Conservation (phyloP, 73 alveolate species). For the Paramecium bursaria region DNA sequence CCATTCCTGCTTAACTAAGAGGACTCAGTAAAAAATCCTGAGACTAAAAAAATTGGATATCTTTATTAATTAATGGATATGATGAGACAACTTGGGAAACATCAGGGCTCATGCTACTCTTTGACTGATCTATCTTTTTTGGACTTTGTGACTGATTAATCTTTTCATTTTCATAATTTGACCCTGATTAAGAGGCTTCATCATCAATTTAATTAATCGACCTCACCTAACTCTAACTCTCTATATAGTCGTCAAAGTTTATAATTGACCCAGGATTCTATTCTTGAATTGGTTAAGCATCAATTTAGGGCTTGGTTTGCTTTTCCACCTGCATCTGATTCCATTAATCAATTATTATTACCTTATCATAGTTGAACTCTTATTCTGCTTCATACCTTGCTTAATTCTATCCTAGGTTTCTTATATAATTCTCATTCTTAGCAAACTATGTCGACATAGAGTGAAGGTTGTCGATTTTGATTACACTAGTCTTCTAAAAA, state of each 20-base stretch:
- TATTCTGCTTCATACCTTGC: constrained; percentile 9
- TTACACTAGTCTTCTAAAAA: too few relatives aligned
- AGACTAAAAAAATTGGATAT: background rate
- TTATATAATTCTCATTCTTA: too few relatives aligned
- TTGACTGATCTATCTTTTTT: constrained; percentile 2
- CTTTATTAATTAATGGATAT: constrained; percentile 6
- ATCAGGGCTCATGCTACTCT: background rate
- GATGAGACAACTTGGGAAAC: constrained; percentile 2
- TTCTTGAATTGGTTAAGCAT: too few relatives aligned
- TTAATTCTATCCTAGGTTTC: constrained; percentile 39
- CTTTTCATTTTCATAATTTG: background rate
- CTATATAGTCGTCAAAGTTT: constrained; percentile 14
- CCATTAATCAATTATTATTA: background rate
- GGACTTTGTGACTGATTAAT: background rate
- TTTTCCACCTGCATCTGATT: background rate
- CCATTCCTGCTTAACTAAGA: constrained; percentile 1
- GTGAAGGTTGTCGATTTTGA: too few relatives aligned
- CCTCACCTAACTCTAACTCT: background rate
- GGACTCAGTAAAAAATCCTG: background rate
- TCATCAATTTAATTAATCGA: background rate
- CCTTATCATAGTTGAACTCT: constrained; percentile 17
- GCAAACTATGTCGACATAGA: too few relatives aligned
- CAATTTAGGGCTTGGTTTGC: background rate
- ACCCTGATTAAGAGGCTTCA: background rate
- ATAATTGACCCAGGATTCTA: constrained; percentile 29